Conservation (phyloP, 257 asterid species). For the Solanum pinnatisectum region DNA sequence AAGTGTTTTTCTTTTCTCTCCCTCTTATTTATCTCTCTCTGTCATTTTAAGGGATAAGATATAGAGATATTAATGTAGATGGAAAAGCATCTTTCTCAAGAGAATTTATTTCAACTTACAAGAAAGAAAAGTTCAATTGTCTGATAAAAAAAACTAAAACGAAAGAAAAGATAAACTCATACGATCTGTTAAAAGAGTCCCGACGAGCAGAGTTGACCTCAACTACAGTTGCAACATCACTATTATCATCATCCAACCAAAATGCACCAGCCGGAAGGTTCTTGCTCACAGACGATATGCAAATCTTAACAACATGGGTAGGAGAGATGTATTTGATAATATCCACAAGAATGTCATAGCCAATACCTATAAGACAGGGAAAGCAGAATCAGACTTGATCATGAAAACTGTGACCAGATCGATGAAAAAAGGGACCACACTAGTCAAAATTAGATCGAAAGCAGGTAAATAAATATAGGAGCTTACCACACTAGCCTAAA, state of each 20-base stretch:
- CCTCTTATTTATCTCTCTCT: not conserved
- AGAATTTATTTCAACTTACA: not conserved
- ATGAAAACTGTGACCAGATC: not conserved
- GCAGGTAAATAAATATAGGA: constrained; percentile 6
- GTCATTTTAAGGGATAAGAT: not conserved
- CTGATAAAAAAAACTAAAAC: not conserved
- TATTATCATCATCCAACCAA: constrained; percentile 55
- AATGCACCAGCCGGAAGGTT: constrained; percentile 83
- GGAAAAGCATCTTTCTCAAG: not conserved
- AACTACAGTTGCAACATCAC: constrained; percentile 27
- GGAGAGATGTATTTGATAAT: constrained; percentile 68
- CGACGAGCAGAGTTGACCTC: constrained; percentile 73
- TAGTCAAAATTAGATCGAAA: not conserved
- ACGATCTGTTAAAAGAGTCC: constrained; percentile 71
- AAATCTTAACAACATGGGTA: constrained; percentile 74
- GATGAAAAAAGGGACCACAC: not conserved
- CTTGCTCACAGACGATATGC: constrained; percentile 45
- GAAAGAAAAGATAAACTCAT: constrained; percentile 15
- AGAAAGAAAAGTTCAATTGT: not conserved
- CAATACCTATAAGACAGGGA: constrained; percentile 53
- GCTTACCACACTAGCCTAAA: constrained; percentile 24
- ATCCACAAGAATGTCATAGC: constrained; percentile 75
- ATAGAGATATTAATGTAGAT: not conserved
- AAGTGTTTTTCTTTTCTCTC: not conserved
- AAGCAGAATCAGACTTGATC: not conserved